A percentile compares a stretch with the other conserved stretches of the same genome.
Evolutionary conservation across 2,329 filamentous ascomycete species (phyloP).

Genomic region (Davidsoniella australis): DNA sequence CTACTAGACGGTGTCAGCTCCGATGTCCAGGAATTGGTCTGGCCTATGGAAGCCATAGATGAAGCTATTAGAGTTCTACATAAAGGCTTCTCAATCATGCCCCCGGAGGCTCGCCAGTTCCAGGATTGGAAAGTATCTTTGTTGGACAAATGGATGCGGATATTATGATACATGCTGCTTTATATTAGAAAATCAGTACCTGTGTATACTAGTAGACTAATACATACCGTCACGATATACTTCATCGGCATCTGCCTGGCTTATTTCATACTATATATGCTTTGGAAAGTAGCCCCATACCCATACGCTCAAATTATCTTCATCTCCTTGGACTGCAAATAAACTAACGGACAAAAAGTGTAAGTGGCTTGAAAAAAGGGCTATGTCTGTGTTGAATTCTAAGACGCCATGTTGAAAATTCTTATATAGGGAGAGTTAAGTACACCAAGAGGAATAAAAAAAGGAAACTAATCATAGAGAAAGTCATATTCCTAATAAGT

Average conservation of each 20-base stretch:
- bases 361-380: too few species aligned
- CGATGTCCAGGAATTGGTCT: constrained; percentile 39
- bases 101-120: constrained; percentile 37
- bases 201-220: background rate
- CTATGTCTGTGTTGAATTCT: too few species aligned
- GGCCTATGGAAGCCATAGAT: constrained; percentile 34
- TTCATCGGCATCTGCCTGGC: too few species aligned
- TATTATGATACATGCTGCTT: too few species aligned
- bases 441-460: background rate
- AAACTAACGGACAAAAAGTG: too few species aligned
- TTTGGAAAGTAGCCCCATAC: too few species aligned
- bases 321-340: too few species aligned
- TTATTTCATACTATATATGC: too few species aligned
- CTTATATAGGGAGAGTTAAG: too few species aligned
- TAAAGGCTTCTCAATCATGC: constrained; percentile 34
- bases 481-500: background rate
- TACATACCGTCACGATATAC: too few species aligned
- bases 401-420: too few species aligned
- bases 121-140: constrained; percentile 52
- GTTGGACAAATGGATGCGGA: constrained; percentile 30
- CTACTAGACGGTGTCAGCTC: constrained; percentile 34
- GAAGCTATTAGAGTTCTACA: constrained; percentile 28
- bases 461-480: background rate
- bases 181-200: background rate
- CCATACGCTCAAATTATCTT: too few species aligned